Base-by-base conservation (phyloP, 176 grass and related monocot species). In the Melocanna baccifera region DNA sequence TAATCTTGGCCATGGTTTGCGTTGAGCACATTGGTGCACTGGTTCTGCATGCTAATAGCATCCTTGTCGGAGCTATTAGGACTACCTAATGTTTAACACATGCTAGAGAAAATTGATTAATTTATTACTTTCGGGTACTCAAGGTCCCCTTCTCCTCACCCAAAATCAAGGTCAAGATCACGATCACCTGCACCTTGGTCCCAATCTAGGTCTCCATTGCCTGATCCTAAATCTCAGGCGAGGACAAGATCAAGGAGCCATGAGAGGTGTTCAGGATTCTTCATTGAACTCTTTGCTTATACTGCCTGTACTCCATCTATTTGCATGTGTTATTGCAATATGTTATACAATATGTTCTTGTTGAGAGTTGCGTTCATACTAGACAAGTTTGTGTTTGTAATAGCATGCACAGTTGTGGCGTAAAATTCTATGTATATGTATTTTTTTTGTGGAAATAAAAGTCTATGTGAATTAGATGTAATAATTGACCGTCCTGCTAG, bases 161-260 rank as follows among this genome's bases (percentile, higher is more conserved):
- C 66, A 70, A 90, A 90, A 85, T 72, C 64, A 26, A 89, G 85
- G 74, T 94, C 92, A 85, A 85, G 92, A 71, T 94, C 92, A 41
- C 83, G 43, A 41, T 88, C 80, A 46, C 80, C 86, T 85, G 81
- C 72, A 58, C 84, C 58, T 57, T 76, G 52, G 22, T 94, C 84
- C 30, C 89, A 51, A 34, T 87, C 89, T 47, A 91, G 77, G 50
- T 94, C 92, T 4, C 87, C 66, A 16, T 78, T 86, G 12, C 86
- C 92, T 80, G 71, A 74, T 78, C 87, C 87, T 40, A 91, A 85
- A 70, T 76, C 77, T 85, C 89, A 77, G 51, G 81, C 73, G 0
- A 81, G 84, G 76, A 87, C 84, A 64, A 86, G 76, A 59, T 94
- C 92, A 30, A 73, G 87, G 87, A 94, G 92, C 41, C 89, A 72